phyloP scores from a whole-genome alignment of 805 yeast genomes.

The Ogataea pignaliae region DNA sequence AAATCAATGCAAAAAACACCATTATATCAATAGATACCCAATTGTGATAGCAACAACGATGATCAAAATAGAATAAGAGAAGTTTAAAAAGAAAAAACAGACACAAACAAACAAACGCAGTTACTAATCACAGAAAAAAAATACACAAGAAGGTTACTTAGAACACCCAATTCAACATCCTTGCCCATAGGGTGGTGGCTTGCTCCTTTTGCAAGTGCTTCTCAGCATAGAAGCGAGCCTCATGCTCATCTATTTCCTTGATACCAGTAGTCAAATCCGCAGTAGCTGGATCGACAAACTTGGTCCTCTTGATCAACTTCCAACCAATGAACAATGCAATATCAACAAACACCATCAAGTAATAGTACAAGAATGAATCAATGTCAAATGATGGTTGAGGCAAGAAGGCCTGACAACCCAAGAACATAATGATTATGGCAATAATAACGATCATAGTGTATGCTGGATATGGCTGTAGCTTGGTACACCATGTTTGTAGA shows the following conservation, averaged over 20 bases:
- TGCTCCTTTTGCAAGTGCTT: slow-evolving; percentile 17
- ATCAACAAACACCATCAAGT: slow-evolving; percentile 37
- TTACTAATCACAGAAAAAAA: background rate
- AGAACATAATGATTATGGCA: slow-evolving; percentile 31
- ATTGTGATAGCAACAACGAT: background rate
- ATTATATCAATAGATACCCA: background rate
- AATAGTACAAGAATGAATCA: slow-evolving; percentile 34
- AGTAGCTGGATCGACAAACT: slow-evolving; percentile 29
- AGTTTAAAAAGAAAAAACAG: background rate
- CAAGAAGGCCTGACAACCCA: slow-evolving; percentile 32
- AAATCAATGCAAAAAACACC: no score
- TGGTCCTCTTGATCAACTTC: slow-evolving; percentile 35
- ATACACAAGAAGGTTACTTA: background rate
- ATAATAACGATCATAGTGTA: slow-evolving; percentile 25
- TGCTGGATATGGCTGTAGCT: slow-evolving; percentile 35
- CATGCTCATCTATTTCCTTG: slow-evolving; percentile 36
- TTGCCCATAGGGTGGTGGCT: background rate
- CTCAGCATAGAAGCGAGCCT: slow-evolving; percentile 29
- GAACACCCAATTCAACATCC: background rate
- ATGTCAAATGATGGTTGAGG: slow-evolving; percentile 27
- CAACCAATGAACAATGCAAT: slow-evolving; percentile 31
- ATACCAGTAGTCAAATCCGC: slow-evolving; percentile 36
- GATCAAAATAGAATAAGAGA: background rate
- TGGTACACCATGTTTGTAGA: slow-evolving; percentile 44
- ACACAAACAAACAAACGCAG: background rate